phyloP scores from a whole-genome alignment of 805 yeast species.

The Maudiozyma barnettii region DNA sequence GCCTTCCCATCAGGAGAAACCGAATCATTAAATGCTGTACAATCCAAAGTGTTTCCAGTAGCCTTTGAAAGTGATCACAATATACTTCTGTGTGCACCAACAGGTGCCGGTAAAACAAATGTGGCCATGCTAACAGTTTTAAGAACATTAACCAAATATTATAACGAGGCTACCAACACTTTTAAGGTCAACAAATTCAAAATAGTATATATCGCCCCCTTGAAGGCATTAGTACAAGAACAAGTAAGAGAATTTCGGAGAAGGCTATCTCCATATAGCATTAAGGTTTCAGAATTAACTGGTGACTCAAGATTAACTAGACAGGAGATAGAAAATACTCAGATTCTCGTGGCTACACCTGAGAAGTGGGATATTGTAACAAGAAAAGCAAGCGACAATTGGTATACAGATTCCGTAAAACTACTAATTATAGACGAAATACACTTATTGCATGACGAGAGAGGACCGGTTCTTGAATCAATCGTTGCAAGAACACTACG shows the following conservation, averaged over 20 bases:
- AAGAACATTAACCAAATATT: constrained; percentile 46
- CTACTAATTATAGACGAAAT: constrained; percentile 84
- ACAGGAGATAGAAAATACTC: constrained; percentile 68
- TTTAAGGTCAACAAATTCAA: constrained; percentile 51
- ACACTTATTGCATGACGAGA: constrained; percentile 82
- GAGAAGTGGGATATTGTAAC: constrained; percentile 97
- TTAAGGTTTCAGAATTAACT: constrained; percentile 75
- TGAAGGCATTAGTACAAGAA: constrained; percentile 91
- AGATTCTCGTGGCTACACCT: constrained; percentile 84
- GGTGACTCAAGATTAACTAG: constrained; percentile 79
- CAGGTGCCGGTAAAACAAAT: constrained; percentile 98
- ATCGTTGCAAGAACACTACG: constrained; percentile 69
- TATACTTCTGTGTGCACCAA: constrained; percentile 86
- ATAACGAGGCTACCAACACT: constrained; percentile 38
- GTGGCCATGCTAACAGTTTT: constrained; percentile 82
- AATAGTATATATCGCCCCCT: constrained; percentile 83
- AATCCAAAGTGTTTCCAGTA: constrained; percentile 69
- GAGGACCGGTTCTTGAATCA: constrained; percentile 91
- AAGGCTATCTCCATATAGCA: constrained; percentile 52
- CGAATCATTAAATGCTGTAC: constrained; percentile 64
- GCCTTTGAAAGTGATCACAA: constrained; percentile 69
- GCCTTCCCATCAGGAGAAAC: constrained; percentile 69
- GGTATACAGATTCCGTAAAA: constrained; percentile 54
- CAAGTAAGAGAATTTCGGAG: constrained; percentile 80
- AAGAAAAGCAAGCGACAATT: constrained; percentile 62